A percentile compares a stretch with the other conserved stretches of the same genome.
phyloP scores from a whole-genome alignment of 2,329 filamentous ascomycete genomes.

The Sphaceloma murrayae region DNA sequence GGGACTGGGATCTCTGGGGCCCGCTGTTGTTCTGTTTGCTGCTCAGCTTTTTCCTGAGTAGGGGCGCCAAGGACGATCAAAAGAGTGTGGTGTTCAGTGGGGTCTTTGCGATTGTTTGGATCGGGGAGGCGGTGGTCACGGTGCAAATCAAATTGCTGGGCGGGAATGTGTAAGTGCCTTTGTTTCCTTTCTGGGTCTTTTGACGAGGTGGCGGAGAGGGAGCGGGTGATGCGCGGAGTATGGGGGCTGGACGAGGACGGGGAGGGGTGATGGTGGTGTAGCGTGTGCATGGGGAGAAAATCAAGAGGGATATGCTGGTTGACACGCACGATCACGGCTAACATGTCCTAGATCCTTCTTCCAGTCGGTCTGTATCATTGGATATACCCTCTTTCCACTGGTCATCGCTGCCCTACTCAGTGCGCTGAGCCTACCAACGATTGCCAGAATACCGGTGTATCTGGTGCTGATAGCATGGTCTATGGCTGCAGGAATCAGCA shows the following conservation, averaged over 20 bases:
- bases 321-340: too few species aligned
- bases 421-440: conserved; percentile 66
- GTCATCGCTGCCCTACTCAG: conserved; percentile 88
- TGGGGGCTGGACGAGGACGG: neutral
- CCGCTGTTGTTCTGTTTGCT: conserved; percentile 89
- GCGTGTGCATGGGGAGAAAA: too few species aligned
- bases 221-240: too few species aligned
- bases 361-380: conserved; percentile 95
- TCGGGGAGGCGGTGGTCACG: conserved; percentile 94
- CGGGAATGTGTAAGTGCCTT: conserved; percentile 76
- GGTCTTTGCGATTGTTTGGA: conserved; percentile 94
- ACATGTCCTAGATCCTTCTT: conserved; percentile 70
- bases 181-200: neutral
- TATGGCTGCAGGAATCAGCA: conserved; percentile 88
- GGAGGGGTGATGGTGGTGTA: too few species aligned
- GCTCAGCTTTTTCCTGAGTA: conserved; percentile 76
- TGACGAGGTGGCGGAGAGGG: too few species aligned
- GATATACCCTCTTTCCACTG: conserved; percentile 93
- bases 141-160: conserved; percentile 93
- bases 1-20: conserved; percentile 98
- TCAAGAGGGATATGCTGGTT: too few species aligned
- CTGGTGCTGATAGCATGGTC: conserved; percentile 84
- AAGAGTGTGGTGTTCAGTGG: conserved; percentile 86
- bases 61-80: conserved; percentile 69
- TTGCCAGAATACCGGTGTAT: conserved; percentile 84